Evolutionary conservation across 2,329 filamentous ascomycete genomes (phyloP).

Genomic region (Boeremia exigua): DNA sequence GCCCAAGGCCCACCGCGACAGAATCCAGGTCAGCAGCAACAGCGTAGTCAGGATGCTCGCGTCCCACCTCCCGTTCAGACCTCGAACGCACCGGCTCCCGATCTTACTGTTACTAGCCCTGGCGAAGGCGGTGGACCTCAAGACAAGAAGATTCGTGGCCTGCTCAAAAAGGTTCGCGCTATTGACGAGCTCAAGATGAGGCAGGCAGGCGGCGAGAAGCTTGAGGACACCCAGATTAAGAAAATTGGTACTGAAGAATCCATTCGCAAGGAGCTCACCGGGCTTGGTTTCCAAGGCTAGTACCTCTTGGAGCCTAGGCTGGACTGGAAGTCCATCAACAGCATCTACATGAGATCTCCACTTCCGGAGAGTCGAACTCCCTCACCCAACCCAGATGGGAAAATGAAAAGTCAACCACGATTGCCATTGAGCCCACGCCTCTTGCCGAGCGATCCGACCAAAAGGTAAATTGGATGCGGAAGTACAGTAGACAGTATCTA

Average conservation of each 20-base stretch:
- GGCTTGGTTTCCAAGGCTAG: conserved; percentile 55
- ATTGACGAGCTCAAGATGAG: conserved; percentile 99
- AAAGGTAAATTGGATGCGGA: conserved; percentile 1
- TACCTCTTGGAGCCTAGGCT: conserved; percentile 10
- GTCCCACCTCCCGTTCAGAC: conserved; percentile 40
- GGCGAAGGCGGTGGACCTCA: conserved; percentile 68
- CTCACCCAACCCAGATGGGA: neutral
- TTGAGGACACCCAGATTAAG: conserved; percentile 98
- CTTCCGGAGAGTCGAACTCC: neutral
- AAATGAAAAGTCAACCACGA: neutral
- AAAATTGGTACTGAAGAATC: conserved; percentile 90
- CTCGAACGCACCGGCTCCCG: conserved; percentile 48
- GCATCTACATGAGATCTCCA: neutral
- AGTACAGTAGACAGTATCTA: conserved; percentile 2
- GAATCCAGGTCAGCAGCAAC: conserved; percentile 31
- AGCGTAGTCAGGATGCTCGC: conserved; percentile 28
- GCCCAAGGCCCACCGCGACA: conserved; percentile 33
- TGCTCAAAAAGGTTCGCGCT: conserved; percentile 96
- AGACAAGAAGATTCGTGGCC: conserved; percentile 91
- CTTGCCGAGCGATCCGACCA: neutral
- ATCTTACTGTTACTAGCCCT: conserved; percentile 62
- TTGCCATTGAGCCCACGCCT: neutral
- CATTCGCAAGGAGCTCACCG: conserved; percentile 82
- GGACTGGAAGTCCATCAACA: neutral
- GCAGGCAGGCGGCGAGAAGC: conserved; percentile 89